Evolutionary conservation across 306 rosid genomes (phyloP).

Genomic region (Ochetophila trinervis): DNA sequence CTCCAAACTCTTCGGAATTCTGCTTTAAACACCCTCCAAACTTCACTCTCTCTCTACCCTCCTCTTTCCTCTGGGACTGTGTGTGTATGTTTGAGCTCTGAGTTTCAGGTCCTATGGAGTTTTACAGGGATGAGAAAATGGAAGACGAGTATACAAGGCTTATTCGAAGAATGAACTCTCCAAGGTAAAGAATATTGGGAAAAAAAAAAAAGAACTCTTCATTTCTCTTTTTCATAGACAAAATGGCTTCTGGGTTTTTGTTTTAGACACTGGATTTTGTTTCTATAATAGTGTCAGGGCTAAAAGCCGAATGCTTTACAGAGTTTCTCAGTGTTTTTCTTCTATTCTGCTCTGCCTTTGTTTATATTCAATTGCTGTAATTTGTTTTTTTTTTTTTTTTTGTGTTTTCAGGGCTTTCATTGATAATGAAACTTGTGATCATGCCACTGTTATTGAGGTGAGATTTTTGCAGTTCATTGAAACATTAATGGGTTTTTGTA

Average conservation of each 20-base stretch:
- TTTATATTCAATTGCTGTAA: not conserved
- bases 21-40: not conserved
- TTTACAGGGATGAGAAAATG: not conserved
- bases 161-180: slow-evolving; percentile 15
- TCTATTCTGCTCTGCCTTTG: not conserved
- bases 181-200: not conserved
- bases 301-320: too few species aligned
- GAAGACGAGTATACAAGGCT: slow-evolving; percentile 10
- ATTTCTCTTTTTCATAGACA: too few species aligned
- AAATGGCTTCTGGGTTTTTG: not conserved
- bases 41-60: not conserved
- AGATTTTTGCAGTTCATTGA: not conserved
- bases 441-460: slow-evolving; percentile 16
- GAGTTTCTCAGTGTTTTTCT: too few species aligned
- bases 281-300: not conserved
- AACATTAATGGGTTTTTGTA: not conserved
- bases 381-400: not conserved
- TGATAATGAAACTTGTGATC: slow-evolving; percentile 7
- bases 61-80: too few species aligned
- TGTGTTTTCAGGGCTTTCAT: slow-evolving; percentile 7
- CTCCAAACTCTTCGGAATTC: not conserved
- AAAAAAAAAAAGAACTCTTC: not conserved
- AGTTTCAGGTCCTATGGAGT: not conserved
- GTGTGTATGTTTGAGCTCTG: too few species aligned
- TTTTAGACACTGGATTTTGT: not conserved